phyloP scores from a whole-genome alignment of 495 filamentous ascomycete species.

The Neurospora sp. region DNA sequence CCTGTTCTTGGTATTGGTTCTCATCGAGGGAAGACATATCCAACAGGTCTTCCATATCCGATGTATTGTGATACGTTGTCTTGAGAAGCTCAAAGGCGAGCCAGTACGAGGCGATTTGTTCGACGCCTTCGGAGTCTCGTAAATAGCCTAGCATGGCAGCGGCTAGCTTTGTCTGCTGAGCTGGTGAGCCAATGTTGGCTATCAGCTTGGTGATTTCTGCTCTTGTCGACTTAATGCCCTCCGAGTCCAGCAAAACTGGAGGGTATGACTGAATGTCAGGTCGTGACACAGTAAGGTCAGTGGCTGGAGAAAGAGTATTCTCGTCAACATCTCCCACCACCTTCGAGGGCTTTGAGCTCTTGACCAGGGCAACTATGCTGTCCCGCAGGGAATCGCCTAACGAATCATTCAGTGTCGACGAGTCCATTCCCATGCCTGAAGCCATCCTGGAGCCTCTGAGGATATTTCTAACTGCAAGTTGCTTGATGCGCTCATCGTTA shows the following conservation, averaged over 20 bases:
- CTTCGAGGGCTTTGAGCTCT: slow-evolving; percentile 24
- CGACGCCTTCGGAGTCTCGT: slow-evolving; percentile 41
- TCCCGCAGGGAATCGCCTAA: slow-evolving; percentile 55
- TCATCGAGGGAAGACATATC: slow-evolving; percentile 33
- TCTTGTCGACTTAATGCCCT: slow-evolving; percentile 56
- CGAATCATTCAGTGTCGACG: slow-evolving; percentile 57
- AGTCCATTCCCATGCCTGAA: slow-evolving; percentile 52
- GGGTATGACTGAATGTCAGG: slow-evolving; percentile 37
- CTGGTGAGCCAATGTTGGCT: slow-evolving; percentile 32
- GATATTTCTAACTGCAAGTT: slow-evolving; percentile 61
- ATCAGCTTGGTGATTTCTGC: slow-evolving; percentile 37
- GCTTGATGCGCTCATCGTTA: slow-evolving; percentile 69
- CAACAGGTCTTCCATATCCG: slow-evolving; percentile 59
- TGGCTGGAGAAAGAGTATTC: slow-evolving; percentile 10
- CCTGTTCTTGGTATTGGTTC: slow-evolving; percentile 37
- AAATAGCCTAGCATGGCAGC: slow-evolving; percentile 50
- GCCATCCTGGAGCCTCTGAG: slow-evolving; percentile 63
- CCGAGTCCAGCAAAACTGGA: slow-evolving; percentile 52
- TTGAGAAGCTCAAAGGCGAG: slow-evolving; percentile 63
- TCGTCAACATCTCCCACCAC: slow-evolving; percentile 11
- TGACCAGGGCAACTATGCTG: slow-evolving; percentile 40
- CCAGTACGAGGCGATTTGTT: slow-evolving; percentile 69
- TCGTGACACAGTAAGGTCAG: slow-evolving; percentile 15
- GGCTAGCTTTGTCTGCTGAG: slow-evolving; percentile 39
- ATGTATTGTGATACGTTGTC: slow-evolving; percentile 35